Percentiles rank a stretch among this genome's conserved stretches.
These are phyloP conservation scores for Pholiota molesta DNA, from an alignment of 768 basidiomycete genomes.

Conservation along the genomic window DNA sequence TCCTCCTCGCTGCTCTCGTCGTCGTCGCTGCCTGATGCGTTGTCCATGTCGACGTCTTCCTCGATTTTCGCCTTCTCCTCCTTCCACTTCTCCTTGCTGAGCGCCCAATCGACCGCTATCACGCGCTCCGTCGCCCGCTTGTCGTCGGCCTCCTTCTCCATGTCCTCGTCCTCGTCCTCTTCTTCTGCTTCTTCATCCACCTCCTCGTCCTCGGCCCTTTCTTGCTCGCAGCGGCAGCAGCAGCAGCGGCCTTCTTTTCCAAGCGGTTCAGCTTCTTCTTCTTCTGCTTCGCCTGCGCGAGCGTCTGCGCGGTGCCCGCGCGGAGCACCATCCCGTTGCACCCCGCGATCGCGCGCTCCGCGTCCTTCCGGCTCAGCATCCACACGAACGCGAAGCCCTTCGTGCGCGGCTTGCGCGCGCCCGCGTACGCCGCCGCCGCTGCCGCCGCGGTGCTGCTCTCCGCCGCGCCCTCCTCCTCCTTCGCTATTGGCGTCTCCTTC, in stretches of 20 bases:
- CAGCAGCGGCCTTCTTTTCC: constrained; percentile 49
- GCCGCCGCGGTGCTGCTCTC: constrained; percentile 19
- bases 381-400: constrained; percentile 96
- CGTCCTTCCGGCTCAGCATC: constrained; percentile 86
- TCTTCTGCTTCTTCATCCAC: constrained; percentile 26
- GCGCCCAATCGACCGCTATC: constrained; percentile 95
- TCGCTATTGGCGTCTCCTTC: neutral
- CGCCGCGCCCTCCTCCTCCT: constrained; percentile 24
- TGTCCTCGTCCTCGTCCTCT: constrained; percentile 33
- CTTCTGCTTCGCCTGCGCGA: constrained; percentile 68
- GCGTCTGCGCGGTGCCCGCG: constrained; percentile 59
- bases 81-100: constrained; percentile 93
- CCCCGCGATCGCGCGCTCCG: constrained; percentile 76
- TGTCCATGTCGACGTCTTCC: constrained; percentile 41
- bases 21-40: constrained; percentile 31
- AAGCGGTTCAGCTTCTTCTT: constrained; percentile 63
- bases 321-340: constrained; percentile 77
- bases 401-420: constrained; percentile 36
- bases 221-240: constrained; percentile 38
- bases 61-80: constrained; percentile 66
- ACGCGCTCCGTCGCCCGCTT: constrained; percentile 53
- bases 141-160: constrained; percentile 25
- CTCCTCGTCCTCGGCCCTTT: constrained; percentile 34
- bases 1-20: constrained; percentile 33
- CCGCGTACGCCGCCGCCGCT: constrained; percentile 19